phyloP scores from a whole-genome alignment of 345 rosid species.

The Raphanus sativus region DNA sequence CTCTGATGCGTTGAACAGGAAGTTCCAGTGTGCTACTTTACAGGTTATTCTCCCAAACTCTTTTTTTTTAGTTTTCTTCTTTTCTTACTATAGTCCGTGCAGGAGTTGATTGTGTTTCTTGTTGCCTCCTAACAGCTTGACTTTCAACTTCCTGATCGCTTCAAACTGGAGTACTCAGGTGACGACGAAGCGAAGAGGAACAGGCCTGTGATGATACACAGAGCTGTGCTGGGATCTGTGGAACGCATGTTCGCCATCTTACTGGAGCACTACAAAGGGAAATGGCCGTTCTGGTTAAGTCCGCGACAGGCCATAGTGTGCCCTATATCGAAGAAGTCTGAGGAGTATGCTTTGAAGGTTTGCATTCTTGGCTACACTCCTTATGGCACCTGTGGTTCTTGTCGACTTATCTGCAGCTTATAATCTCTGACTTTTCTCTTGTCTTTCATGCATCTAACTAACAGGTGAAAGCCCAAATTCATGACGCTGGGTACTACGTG shows the following conservation, averaged over 20 bases:
- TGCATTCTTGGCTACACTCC: slow-evolving; percentile 2
- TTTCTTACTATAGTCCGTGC: neutral
- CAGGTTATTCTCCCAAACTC: slow-evolving; percentile 55
- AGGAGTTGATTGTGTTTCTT: slow-evolving; percentile 29
- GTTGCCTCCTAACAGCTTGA: slow-evolving; percentile 67
- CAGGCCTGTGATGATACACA: slow-evolving; percentile 92
- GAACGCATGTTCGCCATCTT: slow-evolving; percentile 95
- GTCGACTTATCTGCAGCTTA: neutral
- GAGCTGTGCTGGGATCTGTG: slow-evolving; percentile 94
- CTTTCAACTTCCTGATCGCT: slow-evolving; percentile 90
- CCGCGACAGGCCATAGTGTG: slow-evolving; percentile 99
- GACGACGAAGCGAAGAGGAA: slow-evolving; percentile 86
- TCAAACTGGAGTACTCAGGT: slow-evolving; percentile 74
- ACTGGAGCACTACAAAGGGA: slow-evolving; percentile 96
- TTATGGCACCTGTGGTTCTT: neutral
- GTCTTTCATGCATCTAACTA: neutral
- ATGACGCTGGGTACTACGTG: slow-evolving; percentile 72
- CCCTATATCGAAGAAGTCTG: slow-evolving; percentile 88
- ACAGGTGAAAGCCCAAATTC: slow-evolving; percentile 68
- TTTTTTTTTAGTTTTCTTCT: neutral
- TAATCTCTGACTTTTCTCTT: slow-evolving; percentile 36
- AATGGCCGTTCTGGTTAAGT: slow-evolving; percentile 99
- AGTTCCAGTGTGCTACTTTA: slow-evolving; percentile 91
- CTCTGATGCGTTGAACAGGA: slow-evolving; percentile 90
- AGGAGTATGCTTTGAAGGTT: slow-evolving; percentile 74